Percentiles rank a stretch among this genome's conserved stretches.
phyloP scores from a whole-genome alignment of 495 filamentous ascomycete species.

The Neurospora africana region DNA sequence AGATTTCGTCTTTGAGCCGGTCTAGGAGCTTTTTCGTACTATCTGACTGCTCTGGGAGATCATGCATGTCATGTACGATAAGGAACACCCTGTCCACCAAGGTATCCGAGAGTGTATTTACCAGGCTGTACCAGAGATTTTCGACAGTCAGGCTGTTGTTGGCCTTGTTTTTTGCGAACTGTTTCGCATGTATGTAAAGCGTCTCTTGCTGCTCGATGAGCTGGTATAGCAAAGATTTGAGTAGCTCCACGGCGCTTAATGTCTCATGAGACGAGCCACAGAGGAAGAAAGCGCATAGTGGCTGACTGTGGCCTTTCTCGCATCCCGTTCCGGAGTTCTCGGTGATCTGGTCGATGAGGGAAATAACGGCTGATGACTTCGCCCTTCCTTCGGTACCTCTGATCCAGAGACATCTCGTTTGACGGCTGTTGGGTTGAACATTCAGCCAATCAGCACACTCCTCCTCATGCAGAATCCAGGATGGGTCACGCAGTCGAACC shows the following conservation, averaged over 20 bases:
- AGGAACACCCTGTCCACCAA: constrained; percentile 18
- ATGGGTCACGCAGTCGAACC: neutral
- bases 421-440: neutral
- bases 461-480: neutral
- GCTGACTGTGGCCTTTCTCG: constrained; percentile 3
- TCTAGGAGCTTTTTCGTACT: constrained; percentile 25
- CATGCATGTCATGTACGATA: constrained; percentile 1
- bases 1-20: constrained; percentile 10
- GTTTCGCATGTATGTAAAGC: constrained; percentile 23
- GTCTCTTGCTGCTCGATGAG: constrained; percentile 23
- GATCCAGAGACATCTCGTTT: constrained; percentile 25
- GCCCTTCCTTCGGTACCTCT: constrained; percentile 24
- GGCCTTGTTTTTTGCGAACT: neutral
- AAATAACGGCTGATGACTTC: constrained; percentile 24
- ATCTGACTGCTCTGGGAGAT: constrained; percentile 14
- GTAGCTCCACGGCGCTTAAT: constrained; percentile 24
- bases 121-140: constrained; percentile 25
- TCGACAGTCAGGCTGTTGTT: constrained; percentile 6
- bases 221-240: constrained; percentile 27
- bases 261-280: constrained; percentile 23
- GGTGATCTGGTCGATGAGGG: constrained; percentile 21
- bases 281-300: constrained; percentile 24
- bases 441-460: neutral
- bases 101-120: constrained; percentile 23
- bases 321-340: constrained; percentile 2